These are phyloP conservation scores for Podaxis rugospora DNA, from an alignment of 768 basidiomycete species.

Conservation along the genomic window DNA sequence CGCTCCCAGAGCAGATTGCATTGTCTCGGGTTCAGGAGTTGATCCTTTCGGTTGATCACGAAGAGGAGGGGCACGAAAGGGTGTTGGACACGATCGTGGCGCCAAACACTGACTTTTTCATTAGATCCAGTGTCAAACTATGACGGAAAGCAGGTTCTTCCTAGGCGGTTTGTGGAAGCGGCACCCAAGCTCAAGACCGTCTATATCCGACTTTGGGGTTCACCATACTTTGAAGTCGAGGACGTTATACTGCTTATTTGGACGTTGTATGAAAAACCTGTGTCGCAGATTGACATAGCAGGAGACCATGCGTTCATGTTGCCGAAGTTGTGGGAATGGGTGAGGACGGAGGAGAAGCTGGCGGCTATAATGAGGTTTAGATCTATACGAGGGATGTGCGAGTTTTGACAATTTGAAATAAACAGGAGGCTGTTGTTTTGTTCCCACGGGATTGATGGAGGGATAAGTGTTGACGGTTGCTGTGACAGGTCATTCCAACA, in stretches of 20 bases:
- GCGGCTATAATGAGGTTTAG: not conserved
- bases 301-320: not conserved
- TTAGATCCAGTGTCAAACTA: not conserved
- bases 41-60: not conserved
- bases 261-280: not conserved
- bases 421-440: not conserved
- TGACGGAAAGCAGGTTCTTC: not conserved
- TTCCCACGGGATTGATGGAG: conserved; percentile 10
- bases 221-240: not conserved
- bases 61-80: not conserved
- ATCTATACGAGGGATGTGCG: not conserved
- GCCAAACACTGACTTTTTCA: not conserved
- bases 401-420: not conserved
- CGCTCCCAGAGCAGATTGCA: not conserved
- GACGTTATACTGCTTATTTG: not conserved
- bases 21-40: not conserved
- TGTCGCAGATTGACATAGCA: not conserved
- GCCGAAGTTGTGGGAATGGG: not conserved
- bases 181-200: not conserved
- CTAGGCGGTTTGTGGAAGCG: not conserved
- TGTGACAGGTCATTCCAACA: conserved; percentile 33
- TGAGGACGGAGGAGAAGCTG: not conserved
- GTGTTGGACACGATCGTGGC: not conserved
- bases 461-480: conserved; percentile 1
- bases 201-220: not conserved